Percentiles rank a stretch among this genome's conserved stretches.
These are phyloP conservation scores for Crithidia sp. DNA, from an alignment of 208 protist species.

Conservation along the genomic window DNA sequence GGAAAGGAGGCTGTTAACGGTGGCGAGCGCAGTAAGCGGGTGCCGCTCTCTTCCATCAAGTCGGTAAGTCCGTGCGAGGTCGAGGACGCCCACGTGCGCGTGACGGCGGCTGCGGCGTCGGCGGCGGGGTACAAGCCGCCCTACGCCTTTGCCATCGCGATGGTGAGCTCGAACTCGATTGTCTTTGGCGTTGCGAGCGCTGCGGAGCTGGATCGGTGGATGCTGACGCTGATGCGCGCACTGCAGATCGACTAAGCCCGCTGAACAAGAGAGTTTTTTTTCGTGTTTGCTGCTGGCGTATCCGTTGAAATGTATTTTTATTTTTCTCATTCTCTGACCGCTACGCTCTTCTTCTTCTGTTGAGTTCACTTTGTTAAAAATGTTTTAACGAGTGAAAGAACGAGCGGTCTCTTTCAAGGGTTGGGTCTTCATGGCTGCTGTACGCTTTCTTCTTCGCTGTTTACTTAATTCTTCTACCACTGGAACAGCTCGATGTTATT, in stretches of 20 bases:
- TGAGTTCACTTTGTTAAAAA: no score
- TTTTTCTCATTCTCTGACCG: constrained; percentile 12
- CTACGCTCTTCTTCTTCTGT: not conserved
- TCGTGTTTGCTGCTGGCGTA: constrained; percentile 5
- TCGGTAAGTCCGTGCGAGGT: constrained; percentile 62
- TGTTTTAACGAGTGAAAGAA: no score
- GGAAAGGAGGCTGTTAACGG: constrained; percentile 62
- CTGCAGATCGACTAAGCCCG: constrained; percentile 66
- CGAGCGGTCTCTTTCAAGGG: not conserved
- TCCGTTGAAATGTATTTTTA: no score
- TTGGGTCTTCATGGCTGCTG: no score
- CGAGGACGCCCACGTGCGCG: constrained; percentile 49
- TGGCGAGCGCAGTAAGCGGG: constrained; percentile 69
- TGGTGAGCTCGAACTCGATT: constrained; percentile 74
- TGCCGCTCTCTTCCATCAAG: constrained; percentile 68
- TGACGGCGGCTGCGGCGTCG: constrained; percentile 13
- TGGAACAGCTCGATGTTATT: no score
- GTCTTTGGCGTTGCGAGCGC: constrained; percentile 65
- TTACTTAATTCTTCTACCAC: no score
- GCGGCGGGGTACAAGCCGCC: constrained; percentile 39
- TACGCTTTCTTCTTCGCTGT: no score
- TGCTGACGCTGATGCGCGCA: constrained; percentile 60
- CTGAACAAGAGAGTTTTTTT: constrained; percentile 5
- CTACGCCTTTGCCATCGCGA: constrained; percentile 74
- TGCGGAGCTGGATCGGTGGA: constrained; percentile 73